These are phyloP conservation scores for Clonostachys solani DNA, from an alignment of 2,329 filamentous ascomycete species.

Conservation along the genomic window DNA sequence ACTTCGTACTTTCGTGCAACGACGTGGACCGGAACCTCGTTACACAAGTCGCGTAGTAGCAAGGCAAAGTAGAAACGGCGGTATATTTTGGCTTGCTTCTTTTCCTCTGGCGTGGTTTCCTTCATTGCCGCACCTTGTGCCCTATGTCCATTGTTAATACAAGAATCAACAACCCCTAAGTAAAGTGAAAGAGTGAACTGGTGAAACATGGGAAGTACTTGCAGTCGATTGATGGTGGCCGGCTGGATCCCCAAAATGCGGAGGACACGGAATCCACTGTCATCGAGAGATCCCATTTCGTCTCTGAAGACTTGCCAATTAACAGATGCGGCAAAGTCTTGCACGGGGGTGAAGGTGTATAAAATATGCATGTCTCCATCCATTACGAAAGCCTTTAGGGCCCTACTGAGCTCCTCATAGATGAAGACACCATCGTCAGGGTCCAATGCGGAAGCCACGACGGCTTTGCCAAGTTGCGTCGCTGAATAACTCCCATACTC, in stretches of 20 bases:
- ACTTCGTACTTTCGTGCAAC: constrained; percentile 69
- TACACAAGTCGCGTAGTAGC: constrained; percentile 75
- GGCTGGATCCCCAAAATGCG: constrained; percentile 66
- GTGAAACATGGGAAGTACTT: constrained; percentile 15
- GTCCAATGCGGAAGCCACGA: constrained; percentile 68
- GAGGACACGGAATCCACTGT: constrained; percentile 66
- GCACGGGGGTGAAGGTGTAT: constrained; percentile 73
- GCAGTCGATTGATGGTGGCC: constrained; percentile 63
- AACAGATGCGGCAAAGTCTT: constrained; percentile 49
- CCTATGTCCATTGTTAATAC: constrained; percentile 32
- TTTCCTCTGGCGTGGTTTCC: constrained; percentile 57
- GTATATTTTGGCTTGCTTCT: constrained; percentile 59
- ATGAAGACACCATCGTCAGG: constrained; percentile 74
- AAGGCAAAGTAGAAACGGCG: constrained; percentile 71
- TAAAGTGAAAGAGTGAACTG: too few relatives aligned
- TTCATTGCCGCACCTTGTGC: constrained; percentile 63
- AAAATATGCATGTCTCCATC: constrained; percentile 77
- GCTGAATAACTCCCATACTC: constrained; percentile 48
- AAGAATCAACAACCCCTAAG: neutral
- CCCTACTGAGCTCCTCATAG: constrained; percentile 62
- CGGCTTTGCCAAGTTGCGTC: constrained; percentile 64
- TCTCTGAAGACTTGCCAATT: constrained; percentile 72
- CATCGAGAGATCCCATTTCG: constrained; percentile 66
- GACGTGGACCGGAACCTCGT: constrained; percentile 66
- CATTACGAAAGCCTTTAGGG: constrained; percentile 71